Conservation (phyloP, 306 rosid species). For the Casuarina equisetifolia region DNA sequence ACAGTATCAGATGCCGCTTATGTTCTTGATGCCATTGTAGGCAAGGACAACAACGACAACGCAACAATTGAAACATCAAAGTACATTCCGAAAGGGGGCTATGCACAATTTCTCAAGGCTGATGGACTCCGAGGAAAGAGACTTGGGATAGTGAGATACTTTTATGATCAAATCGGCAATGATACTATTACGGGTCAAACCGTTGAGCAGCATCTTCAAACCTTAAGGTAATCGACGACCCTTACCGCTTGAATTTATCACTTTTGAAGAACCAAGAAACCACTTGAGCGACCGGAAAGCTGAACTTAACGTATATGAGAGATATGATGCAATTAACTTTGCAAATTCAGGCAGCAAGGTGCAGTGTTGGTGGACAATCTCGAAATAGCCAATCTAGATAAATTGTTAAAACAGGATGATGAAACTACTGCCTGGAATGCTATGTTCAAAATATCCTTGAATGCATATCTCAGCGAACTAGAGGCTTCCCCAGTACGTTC, state of each 20-base stretch:
- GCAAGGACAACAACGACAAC: slow-evolving; percentile 38
- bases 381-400: slow-evolving; percentile 21
- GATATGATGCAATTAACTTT: background rate
- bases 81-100: slow-evolving; percentile 55
- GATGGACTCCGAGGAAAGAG: slow-evolving; percentile 66
- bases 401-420: background rate
- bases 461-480: slow-evolving; percentile 32
- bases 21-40: slow-evolving; percentile 63
- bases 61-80: slow-evolving; percentile 47
- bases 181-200: slow-evolving; percentile 4
- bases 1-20: slow-evolving; percentile 63
- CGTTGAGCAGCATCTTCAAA: slow-evolving; percentile 30
- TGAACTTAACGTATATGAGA: background rate
- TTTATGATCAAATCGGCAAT: slow-evolving; percentile 10
- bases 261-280: too few relatives aligned
- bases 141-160: slow-evolving; percentile 35
- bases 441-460: slow-evolving; percentile 38
- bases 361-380: slow-evolving; percentile 38
- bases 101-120: slow-evolving; percentile 48
- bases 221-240: slow-evolving; percentile 28
- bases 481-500: slow-evolving; percentile 31
- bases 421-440: slow-evolving; percentile 15
- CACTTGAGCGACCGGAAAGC: too few relatives aligned
- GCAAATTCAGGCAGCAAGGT: slow-evolving; percentile 29
- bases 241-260: background rate